Evolutionary conservation across 2,329 filamentous ascomycete species (phyloP).

Genomic region (Trichophyton benhamiae): DNA sequence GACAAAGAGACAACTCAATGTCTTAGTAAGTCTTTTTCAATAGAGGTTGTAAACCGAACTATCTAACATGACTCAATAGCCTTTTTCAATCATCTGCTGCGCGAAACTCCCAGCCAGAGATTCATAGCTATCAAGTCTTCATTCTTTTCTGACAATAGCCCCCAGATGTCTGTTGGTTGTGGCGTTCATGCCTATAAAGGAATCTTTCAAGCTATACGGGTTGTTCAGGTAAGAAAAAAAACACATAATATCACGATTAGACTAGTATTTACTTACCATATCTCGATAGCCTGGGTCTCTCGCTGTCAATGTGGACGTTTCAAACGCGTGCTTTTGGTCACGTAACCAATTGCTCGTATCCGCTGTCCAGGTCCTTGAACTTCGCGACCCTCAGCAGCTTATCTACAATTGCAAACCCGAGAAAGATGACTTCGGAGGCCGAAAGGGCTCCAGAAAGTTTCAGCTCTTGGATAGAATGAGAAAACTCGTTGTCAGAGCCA

Average conservation of each 20-base stretch:
- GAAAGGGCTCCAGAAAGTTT: conserved; percentile 15
- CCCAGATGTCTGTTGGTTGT: conserved; percentile 45
- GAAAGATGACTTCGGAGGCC: conserved; percentile 18
- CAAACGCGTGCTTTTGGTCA: conserved; percentile 82
- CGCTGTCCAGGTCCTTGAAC: conserved; percentile 24
- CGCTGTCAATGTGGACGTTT: conserved; percentile 77
- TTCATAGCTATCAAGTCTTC: conserved; percentile 66
- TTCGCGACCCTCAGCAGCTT: conserved; percentile 24
- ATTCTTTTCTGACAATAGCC: conserved; percentile 54
- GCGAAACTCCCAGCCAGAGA: conserved; percentile 58
- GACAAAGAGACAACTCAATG: conserved; percentile 60
- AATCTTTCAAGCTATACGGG: conserved; percentile 71
- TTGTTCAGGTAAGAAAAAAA: conserved; percentile 45
- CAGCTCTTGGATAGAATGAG: conserved; percentile 21
- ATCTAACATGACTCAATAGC: conserved; percentile 30
- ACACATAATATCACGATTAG: neutral
- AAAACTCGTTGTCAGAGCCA: conserved; percentile 28
- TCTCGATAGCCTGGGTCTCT: conserved; percentile 48
- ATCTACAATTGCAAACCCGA: conserved; percentile 17
- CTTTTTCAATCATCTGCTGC: conserved; percentile 81
- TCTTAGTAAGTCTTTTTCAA: conserved; percentile 45
- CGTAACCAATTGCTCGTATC: conserved; percentile 26
- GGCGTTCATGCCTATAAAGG: conserved; percentile 74
- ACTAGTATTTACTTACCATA: conserved; percentile 15
- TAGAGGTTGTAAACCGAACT: neutral